Evolutionary conservation across 2,329 filamentous ascomycete species (phyloP).

Genomic region (Mollisia scopiformis): DNA sequence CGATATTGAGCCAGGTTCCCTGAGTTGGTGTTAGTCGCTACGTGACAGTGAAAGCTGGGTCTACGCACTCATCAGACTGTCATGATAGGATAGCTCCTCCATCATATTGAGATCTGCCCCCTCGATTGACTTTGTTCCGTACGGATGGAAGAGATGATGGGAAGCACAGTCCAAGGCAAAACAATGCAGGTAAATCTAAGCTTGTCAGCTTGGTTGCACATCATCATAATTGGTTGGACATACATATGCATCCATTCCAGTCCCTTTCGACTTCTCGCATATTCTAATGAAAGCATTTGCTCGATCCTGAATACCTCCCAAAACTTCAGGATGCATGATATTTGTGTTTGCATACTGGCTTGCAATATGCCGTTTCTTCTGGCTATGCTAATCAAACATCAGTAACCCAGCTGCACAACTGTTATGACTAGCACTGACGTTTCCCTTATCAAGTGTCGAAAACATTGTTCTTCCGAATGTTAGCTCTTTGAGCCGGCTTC

Average conservation of each 20-base stretch:
- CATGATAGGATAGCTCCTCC: slow-evolving; percentile 69
- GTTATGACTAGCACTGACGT: slow-evolving; percentile 20
- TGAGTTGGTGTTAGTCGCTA: slow-evolving; percentile 39
- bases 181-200: slow-evolving; percentile 53
- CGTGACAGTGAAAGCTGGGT: neutral
- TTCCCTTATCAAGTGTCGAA: slow-evolving; percentile 36
- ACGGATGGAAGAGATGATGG: slow-evolving; percentile 70
- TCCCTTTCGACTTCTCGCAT: slow-evolving; percentile 48
- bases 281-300: slow-evolving; percentile 57
- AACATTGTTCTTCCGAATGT: slow-evolving; percentile 40
- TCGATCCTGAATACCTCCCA: slow-evolving; percentile 60
- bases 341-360: slow-evolving; percentile 72
- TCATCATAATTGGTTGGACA: neutral
- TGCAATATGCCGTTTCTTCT: slow-evolving; percentile 64
- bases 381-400: slow-evolving; percentile 54
- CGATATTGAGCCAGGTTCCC: slow-evolving; percentile 59
- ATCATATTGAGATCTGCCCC: slow-evolving; percentile 65
- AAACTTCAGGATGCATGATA: slow-evolving; percentile 56
- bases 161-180: slow-evolving; percentile 73
- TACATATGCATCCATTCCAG: slow-evolving; percentile 64
- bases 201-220: neutral
- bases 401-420: neutral
- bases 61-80: slow-evolving; percentile 66
- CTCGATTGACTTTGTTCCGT: slow-evolving; percentile 63
- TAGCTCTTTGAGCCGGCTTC: neutral